Evolutionary conservation across 2,329 filamentous ascomycete species (phyloP), one percentile per base, ranked within the genome.

Genomic region (Arthrocladium fulminans): DNA sequence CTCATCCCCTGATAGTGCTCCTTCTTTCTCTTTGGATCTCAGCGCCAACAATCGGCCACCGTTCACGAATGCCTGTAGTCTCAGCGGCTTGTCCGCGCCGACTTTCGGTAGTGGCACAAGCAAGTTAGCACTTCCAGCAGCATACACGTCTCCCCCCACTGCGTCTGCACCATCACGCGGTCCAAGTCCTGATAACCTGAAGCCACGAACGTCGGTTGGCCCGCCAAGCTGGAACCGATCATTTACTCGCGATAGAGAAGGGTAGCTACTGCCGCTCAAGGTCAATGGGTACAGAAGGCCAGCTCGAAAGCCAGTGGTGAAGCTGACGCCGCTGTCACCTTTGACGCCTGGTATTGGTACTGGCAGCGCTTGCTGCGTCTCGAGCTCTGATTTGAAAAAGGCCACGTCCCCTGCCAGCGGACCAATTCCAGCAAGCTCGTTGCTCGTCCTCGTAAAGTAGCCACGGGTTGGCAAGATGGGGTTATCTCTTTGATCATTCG

Each of bases 161-260:
- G 89, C 82, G 67, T 98, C 90, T 15, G 73, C 66, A 1, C 88
- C 86, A 60, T 97, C 90, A 54, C 85, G 84, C 3, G 92, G 89
- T 7, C 92, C 92, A 4, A 98, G 75, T 1, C 92, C 92, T 17
- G 84, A 86, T 19, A 94, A 78, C 51, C 88, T 83, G 74, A 98
- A 98, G 1, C 92, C 92, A 48, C 92, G 86, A 12, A 98, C 86
- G 62, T 95, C 90, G 2, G 88, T 95, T 2, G 92, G 90, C 0
- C 92, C 92, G 37, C 92, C 92, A 25, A 98, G 84, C 61, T 88
- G 81, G 71, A 98, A 98, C 38, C 92, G 87, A 65, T 98, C 92
- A 63, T 94, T 96, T 60, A 97, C 77, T 24, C 87, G 81, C 56
- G 86, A 94, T 3, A 83, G 79, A 20, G 76, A 73, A 0, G 83